phyloP scores from a whole-genome alignment of 768 basidiomycete species.

The Boletus rubescentipes region DNA sequence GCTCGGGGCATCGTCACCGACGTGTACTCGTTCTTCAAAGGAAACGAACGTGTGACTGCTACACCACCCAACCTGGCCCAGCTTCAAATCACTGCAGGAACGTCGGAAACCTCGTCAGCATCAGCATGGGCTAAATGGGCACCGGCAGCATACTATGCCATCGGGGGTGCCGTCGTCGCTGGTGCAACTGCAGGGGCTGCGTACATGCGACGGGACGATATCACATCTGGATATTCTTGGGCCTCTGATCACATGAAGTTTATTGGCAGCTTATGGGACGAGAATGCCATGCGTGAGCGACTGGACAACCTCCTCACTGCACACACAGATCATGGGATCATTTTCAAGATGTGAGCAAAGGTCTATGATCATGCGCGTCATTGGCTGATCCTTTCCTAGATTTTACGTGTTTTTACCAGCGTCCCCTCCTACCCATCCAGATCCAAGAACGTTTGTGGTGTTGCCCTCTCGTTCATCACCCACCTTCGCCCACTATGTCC shows the following conservation, averaged over 20 bases:
- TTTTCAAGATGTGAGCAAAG: conserved; percentile 67
- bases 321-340: conserved; percentile 59
- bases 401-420: conserved; percentile 81
- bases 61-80: conserved; percentile 26
- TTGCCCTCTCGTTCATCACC: conserved; percentile 57
- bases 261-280: conserved; percentile 84
- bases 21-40: conserved; percentile 54
- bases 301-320: conserved; percentile 61
- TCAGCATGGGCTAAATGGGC: conserved; percentile 62
- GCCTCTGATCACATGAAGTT: conserved; percentile 89
- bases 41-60: conserved; percentile 39
- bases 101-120: conserved; percentile 13
- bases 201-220: conserved; percentile 76
- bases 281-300: conserved; percentile 56
- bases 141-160: conserved; percentile 59
- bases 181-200: conserved; percentile 84
- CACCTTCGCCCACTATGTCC: conserved; percentile 54
- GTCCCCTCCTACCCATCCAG: conserved; percentile 52
- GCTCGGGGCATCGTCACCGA: conserved; percentile 66
- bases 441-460: conserved; percentile 73
- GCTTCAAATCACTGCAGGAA: conserved; percentile 33
- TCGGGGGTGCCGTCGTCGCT: conserved; percentile 74
- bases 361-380: not conserved
- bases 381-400: conserved; percentile 38
- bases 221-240: conserved; percentile 69